Base-by-base conservation (phyloP, 306 rosid genomes). In the Trifolium dubium region DNA sequence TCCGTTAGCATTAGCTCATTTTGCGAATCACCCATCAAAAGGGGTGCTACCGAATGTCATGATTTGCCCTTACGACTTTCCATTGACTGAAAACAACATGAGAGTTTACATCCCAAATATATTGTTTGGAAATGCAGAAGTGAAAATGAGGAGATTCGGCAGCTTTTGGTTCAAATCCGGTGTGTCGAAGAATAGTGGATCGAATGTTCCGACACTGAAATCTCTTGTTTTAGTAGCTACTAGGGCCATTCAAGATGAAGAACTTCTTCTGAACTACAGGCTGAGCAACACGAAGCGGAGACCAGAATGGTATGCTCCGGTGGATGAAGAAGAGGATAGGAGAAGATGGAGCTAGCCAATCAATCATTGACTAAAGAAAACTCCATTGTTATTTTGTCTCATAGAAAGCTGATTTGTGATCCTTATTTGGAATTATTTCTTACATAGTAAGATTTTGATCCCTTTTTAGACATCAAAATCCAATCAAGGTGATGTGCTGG, bases 41-140 rank as follows among this genome's bases (percentile, higher is more conserved):
- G 92, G 83, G 67, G 81, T 87, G 80, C 78, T 37, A 34, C 97
- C 97, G 71, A 94, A 94, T 83, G 96, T 89, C 65, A 91, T 94
- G 95, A 77, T 94, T 63, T 94, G 98, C 77, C 96, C 96, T 10
- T 94, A 85, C 69, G 98, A 94, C 83, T 94, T 88, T 77, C 99
- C 96, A 41, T 79, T 92, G 72, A 77, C 89, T 0, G 96, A 92
- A 71, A 86, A 84, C 55, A 76, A 77, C 69, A 88, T 87, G 87
- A 84, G 96, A 66, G 84, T 69, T 8, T 90, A 89, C 84, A 85
- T 94, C 75, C 99, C 99, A 65, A 94, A 92, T 56, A 67, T 89
- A 5, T 29, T 71, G 56, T 88, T 89, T 80, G 97, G 92, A 67
- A 83, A 85, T 68, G 85, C 86, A 53, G 96, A 89, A 67, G 81